Conservation (phyloP, 257 asterid species). For the Misopates orontium region DNA sequence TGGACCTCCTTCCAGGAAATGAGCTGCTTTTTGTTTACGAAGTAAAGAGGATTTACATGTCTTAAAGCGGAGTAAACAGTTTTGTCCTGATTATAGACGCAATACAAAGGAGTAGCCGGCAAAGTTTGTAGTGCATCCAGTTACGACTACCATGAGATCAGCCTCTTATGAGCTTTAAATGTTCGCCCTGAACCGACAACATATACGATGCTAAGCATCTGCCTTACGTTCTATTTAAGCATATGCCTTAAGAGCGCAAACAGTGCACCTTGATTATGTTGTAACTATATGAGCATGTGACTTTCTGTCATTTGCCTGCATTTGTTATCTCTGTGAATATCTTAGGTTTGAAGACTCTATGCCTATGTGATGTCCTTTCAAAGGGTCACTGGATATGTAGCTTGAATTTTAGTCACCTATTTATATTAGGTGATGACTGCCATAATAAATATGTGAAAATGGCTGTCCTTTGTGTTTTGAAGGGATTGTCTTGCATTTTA, state of each 20-base stretch:
- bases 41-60: slow-evolving; percentile 17
- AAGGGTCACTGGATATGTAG: slow-evolving; percentile 27
- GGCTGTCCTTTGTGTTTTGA: background rate
- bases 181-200: slow-evolving; percentile 3
- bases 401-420: slow-evolving; percentile 23
- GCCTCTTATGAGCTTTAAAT: slow-evolving; percentile 19
- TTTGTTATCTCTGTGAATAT: slow-evolving; percentile 47
- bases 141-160: slow-evolving; percentile 10
- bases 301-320: slow-evolving; percentile 25
- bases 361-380: slow-evolving; percentile 28
- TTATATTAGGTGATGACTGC: slow-evolving; percentile 24
- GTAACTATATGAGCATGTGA: slow-evolving; percentile 27
- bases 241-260: slow-evolving; percentile 23
- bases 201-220: slow-evolving; percentile 26
- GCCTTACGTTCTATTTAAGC: slow-evolving; percentile 27
- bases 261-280: slow-evolving; percentile 25
- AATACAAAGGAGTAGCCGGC: slow-evolving; percentile 21
- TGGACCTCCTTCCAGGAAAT: slow-evolving; percentile 31
- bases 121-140: slow-evolving; percentile 19
- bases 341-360: slow-evolving; percentile 30
- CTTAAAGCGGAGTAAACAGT: slow-evolving; percentile 23
- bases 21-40: slow-evolving; percentile 18
- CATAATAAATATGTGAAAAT: slow-evolving; percentile 30
- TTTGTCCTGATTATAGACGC: slow-evolving; percentile 26
- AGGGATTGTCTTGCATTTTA: too few relatives aligned